Evolutionary conservation across 257 asterid genomes (phyloP).

Genomic region (Solanum medicagineum): DNA sequence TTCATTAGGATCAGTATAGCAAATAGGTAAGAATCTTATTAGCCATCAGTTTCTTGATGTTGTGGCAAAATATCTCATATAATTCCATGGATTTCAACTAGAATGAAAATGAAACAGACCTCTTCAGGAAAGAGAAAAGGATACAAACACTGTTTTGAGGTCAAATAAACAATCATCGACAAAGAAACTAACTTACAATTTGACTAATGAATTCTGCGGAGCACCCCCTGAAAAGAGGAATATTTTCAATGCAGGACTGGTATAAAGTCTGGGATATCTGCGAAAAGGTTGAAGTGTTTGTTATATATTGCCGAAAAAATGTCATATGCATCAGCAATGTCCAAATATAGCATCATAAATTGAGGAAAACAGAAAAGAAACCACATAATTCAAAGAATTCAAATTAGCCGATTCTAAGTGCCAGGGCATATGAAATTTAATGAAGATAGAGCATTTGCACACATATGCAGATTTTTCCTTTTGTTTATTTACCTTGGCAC

Average conservation of each 20-base stretch:
- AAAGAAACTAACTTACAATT: slow-evolving; percentile 45
- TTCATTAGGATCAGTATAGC: not conserved
- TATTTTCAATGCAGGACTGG: slow-evolving; percentile 46
- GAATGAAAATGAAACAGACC: not conserved
- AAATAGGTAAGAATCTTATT: not conserved
- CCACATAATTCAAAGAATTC: not conserved
- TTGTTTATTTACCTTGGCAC: slow-evolving; percentile 55
- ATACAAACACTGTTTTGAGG: not conserved
- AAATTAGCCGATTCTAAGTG: not conserved
- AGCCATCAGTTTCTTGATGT: not conserved
- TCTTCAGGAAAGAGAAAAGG: not conserved
- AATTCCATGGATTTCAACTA: not conserved
- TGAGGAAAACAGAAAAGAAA: not conserved
- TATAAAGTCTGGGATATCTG: slow-evolving; percentile 80
- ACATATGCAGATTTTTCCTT: not conserved
- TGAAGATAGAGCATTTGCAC: not conserved
- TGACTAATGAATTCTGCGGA: slow-evolving; percentile 78
- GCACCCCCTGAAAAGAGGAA: slow-evolving; percentile 71
- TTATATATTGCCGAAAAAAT: not conserved
- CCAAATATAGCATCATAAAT: not conserved
- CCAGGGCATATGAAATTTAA: not conserved
- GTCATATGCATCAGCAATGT: not conserved
- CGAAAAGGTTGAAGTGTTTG: slow-evolving; percentile 7
- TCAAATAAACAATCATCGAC: not conserved
- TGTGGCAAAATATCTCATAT: not conserved